phyloP scores from a whole-genome alignment of 306 rosid genomes.

The barrel medic (Medicago truncatula) region DNA sequence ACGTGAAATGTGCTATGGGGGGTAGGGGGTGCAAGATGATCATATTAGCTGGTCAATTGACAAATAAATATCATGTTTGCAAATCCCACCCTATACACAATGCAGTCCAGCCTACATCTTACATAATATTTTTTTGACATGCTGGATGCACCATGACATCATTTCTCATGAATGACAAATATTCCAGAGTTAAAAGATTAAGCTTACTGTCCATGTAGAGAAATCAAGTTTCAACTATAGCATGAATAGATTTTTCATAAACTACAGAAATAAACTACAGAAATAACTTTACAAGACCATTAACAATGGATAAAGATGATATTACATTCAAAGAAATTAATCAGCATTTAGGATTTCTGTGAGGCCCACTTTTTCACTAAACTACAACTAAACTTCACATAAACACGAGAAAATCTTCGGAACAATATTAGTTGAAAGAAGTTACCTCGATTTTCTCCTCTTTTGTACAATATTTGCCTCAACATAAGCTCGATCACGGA shows the following conservation, averaged over 20 bases:
- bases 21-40: constrained; percentile 9
- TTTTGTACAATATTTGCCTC: constrained; percentile 67
- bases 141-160: constrained; percentile 19
- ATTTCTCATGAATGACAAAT: constrained; percentile 28
- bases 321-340: constrained; percentile 24
- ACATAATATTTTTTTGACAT: constrained; percentile 11
- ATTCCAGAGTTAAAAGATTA: constrained; percentile 11
- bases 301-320: constrained; percentile 13
- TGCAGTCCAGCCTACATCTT: constrained; percentile 28
- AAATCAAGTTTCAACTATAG: constrained; percentile 13
- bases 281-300: constrained; percentile 21
- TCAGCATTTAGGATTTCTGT: constrained; percentile 10
- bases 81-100: constrained; percentile 7
- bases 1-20: background rate
- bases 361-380: constrained; percentile 14
- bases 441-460: constrained; percentile 79
- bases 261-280: constrained; percentile 4
- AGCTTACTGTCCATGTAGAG: constrained; percentile 31
- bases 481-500: constrained; percentile 79
- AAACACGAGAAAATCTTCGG: constrained; percentile 26
- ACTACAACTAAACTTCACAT: constrained; percentile 23
- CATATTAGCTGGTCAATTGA: constrained; percentile 15
- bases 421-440: background rate
- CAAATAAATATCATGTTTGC: constrained; percentile 15
- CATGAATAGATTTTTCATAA: constrained; percentile 16